A percentile compares a stretch with the other conserved stretches of the same genome.
These are phyloP conservation scores for Malus hybrid DNA, from an alignment of 331 rosid species.

Conservation along the genomic window DNA sequence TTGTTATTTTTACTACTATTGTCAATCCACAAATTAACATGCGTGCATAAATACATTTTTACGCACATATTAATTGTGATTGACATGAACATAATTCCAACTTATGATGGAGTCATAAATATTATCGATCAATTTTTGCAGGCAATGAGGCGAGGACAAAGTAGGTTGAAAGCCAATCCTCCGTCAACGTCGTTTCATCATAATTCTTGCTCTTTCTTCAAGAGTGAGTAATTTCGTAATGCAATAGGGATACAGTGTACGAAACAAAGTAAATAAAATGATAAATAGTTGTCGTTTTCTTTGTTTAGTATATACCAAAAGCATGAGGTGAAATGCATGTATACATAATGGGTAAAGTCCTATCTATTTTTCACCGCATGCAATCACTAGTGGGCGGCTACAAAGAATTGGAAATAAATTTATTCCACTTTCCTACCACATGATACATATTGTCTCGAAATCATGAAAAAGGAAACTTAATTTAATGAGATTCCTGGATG, in stretches of 20 bases:
- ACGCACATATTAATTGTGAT: no score
- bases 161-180: no score
- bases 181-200: no score
- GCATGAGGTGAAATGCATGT: background rate
- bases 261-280: background rate
- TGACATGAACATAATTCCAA: no score
- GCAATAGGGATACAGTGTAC: background rate
- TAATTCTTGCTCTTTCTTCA: no score
- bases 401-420: background rate
- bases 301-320: background rate
- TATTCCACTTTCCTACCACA: background rate
- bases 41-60: no score
- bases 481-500: background rate
- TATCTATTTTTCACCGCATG: background rate
- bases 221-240: background rate
- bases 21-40: no score
- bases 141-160: no score
- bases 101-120: no score
- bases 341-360: background rate
- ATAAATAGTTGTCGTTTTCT: background rate
- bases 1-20: no score
- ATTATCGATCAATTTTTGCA: no score
- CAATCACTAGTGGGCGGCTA: background rate
- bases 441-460: background rate
- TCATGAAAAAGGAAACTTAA: background rate